Evolutionary conservation across 164 flowering plant species (phyloP).

Genomic region (Vitis riparia): DNA sequence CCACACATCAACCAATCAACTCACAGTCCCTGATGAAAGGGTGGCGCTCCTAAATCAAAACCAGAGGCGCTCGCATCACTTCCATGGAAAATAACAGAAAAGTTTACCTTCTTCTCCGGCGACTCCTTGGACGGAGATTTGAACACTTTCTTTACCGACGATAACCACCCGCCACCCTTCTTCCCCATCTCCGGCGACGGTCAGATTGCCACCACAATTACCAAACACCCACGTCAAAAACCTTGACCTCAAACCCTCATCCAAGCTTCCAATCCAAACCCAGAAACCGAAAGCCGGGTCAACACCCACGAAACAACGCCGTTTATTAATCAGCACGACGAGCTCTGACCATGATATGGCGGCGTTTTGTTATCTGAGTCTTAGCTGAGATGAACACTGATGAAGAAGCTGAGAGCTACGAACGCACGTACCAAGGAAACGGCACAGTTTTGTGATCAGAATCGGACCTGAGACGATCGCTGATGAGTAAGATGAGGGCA

Average conservation of each 20-base stretch:
- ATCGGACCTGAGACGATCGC: conserved; percentile 2
- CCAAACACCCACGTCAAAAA: background rate
- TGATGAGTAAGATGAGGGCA: too few relatives aligned
- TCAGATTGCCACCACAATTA: background rate
- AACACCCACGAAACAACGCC: too few relatives aligned
- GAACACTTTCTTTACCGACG: conserved; percentile 59
- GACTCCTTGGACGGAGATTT: conserved; percentile 48
- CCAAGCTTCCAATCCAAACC: background rate
- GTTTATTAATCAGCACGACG: too few relatives aligned
- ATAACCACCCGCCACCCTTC: conserved; percentile 66
- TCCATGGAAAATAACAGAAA: background rate
- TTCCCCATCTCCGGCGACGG: conserved; percentile 50
- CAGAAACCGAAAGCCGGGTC: too few relatives aligned
- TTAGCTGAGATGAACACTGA: too few relatives aligned
- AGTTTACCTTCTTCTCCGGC: conserved; percentile 56
- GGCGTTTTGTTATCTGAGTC: too few relatives aligned
- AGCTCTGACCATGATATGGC: too few relatives aligned
- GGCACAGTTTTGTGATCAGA: background rate
- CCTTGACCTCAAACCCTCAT: background rate
- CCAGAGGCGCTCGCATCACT: background rate
- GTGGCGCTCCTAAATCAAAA: background rate
- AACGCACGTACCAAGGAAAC: too few relatives aligned
- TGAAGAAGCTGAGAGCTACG: too few relatives aligned
- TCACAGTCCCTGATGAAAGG: background rate
- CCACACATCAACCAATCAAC: too few relatives aligned